Evolutionary conservation across 2,329 filamentous ascomycete species (phyloP), one percentile per base, ranked within the genome.

Genomic region (Colletotrichum higginsianum): DNA sequence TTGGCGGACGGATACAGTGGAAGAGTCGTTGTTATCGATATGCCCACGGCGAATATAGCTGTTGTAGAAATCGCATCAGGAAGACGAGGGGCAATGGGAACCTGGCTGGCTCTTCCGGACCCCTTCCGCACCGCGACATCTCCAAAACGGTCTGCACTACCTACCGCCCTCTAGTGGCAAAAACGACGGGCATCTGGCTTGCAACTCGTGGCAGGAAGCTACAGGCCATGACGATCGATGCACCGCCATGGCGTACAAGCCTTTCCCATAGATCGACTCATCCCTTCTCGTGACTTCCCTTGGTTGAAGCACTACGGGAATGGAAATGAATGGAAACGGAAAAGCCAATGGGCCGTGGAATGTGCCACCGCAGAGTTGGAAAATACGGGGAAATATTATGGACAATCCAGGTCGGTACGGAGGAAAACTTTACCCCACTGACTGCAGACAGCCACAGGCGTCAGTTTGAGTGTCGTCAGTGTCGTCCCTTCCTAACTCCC

Each of bases 321-420:
- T 30, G 46, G 30, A 35, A 38, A 52, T 62, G 35, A 38, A 52
- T 15, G 60, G 47, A 30, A 21, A 50, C n/a, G 58, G 30, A 35
- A 38, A 52, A 52, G 35, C 9, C 35, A 42, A 18, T 44, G 57
- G 57, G 40, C 30, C 40, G 35, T 60, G 38, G 44, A 67, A 46
- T 44, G 62, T 53, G 55, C 50, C 55, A 42, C 55, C 8, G 53
- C 60, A 66, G 57, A 68, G 58, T 68, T 56, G 57, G 58, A 44
- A 67, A 62, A 52, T 67, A 38, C 63, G 65, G 67, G 55, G 67
- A 61, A 57, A 18, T 47, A 67, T 16, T 46, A 49, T 21, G 21
- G 55, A 52, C 35, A 55, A 42, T 11, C 35, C 35, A 38, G 35
- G 35, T 35, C 7, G 52, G 15, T 26, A 23, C 49, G 21, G 16